Percentiles rank a stretch among this genome's conserved stretches.
These are phyloP conservation scores for Plasmodium gaboni DNA, from an alignment of 169 alveolate genomes.

Conservation along the genomic window DNA sequence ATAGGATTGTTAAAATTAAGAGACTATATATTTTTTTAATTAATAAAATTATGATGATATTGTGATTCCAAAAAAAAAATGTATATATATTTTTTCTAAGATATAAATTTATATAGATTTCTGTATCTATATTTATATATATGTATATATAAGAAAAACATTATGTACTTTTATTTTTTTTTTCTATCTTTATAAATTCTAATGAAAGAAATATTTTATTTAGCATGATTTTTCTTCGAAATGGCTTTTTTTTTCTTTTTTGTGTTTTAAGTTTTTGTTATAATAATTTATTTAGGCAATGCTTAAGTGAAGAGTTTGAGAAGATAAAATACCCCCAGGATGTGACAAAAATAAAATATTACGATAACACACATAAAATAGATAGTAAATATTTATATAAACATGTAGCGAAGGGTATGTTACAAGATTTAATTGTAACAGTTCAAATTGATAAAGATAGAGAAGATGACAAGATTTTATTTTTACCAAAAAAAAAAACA, in stretches of 20 bases:
- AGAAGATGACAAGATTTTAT: conserved; percentile 12
- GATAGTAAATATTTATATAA: conserved; percentile 42
- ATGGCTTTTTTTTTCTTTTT: conserved; percentile 7
- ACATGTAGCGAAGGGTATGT: conserved; percentile 36
- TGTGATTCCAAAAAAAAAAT: too few species aligned
- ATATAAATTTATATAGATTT: too few species aligned
- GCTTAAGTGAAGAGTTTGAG: conserved; percentile 44
- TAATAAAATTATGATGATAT: too few species aligned
- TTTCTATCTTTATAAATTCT: too few species aligned
- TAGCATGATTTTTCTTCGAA: conserved; percentile 4
- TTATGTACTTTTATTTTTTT: too few species aligned
- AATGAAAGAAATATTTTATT: too few species aligned
- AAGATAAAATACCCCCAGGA: conserved; percentile 38
- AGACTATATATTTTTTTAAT: too few species aligned
- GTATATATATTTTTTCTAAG: too few species aligned
- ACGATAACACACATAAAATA: conserved; percentile 28
- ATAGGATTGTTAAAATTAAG: too few species aligned
- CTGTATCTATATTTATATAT: too few species aligned
- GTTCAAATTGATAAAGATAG: conserved; percentile 37
- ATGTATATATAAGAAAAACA: too few species aligned
- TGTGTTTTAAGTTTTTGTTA: neutral
- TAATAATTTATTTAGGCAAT: neutral
- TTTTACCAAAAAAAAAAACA: conserved; percentile 35
- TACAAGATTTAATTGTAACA: conserved; percentile 45
- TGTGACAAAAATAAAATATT: conserved; percentile 60